Conservation (phyloP, 2,329 filamentous ascomycete species). For the Chaetomiaceae sp. region DNA sequence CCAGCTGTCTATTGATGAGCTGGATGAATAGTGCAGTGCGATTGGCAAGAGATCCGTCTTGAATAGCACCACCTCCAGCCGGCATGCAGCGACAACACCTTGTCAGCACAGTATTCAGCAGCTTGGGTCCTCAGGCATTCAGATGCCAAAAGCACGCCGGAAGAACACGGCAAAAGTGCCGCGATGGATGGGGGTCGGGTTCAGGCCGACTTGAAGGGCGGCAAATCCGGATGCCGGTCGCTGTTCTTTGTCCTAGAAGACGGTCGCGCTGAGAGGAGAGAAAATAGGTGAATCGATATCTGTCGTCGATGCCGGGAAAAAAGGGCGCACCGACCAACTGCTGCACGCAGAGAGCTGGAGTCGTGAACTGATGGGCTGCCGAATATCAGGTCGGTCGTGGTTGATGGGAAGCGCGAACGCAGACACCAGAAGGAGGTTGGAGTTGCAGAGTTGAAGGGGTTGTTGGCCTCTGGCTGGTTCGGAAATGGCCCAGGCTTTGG, state of each 20-base stretch:
- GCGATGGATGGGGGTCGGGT: conserved; percentile 1
- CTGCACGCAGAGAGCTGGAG: no score
- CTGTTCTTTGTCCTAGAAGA: conserved; percentile 5
- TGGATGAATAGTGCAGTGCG: conserved; percentile 24
- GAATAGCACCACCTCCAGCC: conserved; percentile 25
- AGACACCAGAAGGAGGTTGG: background rate
- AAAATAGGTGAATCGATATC: no score
- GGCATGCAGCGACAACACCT: conserved; percentile 22
- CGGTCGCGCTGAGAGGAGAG: conserved; percentile 1
- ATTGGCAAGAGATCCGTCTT: conserved; percentile 21
- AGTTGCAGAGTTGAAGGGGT: background rate
- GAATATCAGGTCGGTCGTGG: conserved; percentile 1
- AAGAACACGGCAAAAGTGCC: background rate
- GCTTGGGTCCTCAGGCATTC: conserved; percentile 7
- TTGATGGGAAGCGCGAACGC: background rate
- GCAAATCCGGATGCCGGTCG: background rate
- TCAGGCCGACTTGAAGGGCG: background rate
- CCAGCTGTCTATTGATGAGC: conserved; percentile 11
- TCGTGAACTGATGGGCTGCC: background rate
- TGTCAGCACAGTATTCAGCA: conserved; percentile 13
- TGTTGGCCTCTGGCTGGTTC: background rate
- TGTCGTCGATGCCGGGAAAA: conserved; percentile 1
- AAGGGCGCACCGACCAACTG: background rate
- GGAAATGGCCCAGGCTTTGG: no score
- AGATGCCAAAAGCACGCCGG: background rate